Evolutionary conservation across 2,329 filamentous ascomycete genomes (phyloP).

Genomic region (Colletotrichum tropicicola): DNA sequence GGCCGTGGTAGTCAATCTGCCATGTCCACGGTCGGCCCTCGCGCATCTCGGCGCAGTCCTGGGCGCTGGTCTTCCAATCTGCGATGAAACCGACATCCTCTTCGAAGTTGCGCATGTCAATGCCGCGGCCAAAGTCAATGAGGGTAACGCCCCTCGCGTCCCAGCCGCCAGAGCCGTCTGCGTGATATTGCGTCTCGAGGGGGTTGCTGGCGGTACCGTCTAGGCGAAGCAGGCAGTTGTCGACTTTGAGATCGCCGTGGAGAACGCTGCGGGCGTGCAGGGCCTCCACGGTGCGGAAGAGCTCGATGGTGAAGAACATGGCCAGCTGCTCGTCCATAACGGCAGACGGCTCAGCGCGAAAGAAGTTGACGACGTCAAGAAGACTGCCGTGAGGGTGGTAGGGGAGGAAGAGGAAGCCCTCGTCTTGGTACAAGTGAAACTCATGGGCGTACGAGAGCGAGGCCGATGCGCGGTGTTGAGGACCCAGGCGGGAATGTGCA

Average conservation of each 20-base stretch:
- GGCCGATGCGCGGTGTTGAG: constrained; percentile 74
- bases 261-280: constrained; percentile 82
- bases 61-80: constrained; percentile 89
- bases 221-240: constrained; percentile 92
- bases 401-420: constrained; percentile 88
- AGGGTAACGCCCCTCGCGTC: constrained; percentile 79
- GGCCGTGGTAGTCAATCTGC: constrained; percentile 95
- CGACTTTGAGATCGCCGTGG: constrained; percentile 94
- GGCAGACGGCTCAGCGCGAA: constrained; percentile 74
- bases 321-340: constrained; percentile 90
- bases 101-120: constrained; percentile 89
- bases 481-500: constrained; percentile 78
- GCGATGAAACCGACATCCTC: constrained; percentile 87
- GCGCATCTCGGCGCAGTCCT: constrained; percentile 95
- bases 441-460: constrained; percentile 88
- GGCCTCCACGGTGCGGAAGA: constrained; percentile 88
- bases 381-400: constrained; percentile 91
- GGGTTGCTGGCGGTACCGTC: constrained; percentile 56
- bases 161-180: constrained; percentile 83
- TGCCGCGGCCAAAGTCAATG: constrained; percentile 94
- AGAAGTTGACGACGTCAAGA: constrained; percentile 92
- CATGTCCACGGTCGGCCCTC: constrained; percentile 96
- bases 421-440: constrained; percentile 89
- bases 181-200: constrained; percentile 73
- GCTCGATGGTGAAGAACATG: constrained; percentile 95